These are phyloP conservation scores for Paxillus involutus DNA, from an alignment of 768 basidiomycete genomes.

Conservation along the genomic window DNA sequence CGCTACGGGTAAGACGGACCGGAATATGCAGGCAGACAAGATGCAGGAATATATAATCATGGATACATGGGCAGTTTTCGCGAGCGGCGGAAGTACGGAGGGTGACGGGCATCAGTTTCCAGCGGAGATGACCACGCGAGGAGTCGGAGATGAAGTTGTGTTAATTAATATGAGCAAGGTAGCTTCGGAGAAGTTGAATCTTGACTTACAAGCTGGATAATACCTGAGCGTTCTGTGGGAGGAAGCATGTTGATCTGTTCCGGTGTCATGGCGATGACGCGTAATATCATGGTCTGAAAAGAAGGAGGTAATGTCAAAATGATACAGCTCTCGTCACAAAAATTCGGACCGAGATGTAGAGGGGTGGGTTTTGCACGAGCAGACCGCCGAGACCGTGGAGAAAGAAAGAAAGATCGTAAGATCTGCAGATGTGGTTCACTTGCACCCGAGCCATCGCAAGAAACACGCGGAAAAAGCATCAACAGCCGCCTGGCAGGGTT, in stretches of 20 bases:
- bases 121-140: slow-evolving; percentile 18
- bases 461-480: slow-evolving; percentile 3
- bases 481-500: too few species aligned
- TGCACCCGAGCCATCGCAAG: slow-evolving; percentile 1
- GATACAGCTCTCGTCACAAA: not conserved
- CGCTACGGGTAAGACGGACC: slow-evolving; percentile 21
- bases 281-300: slow-evolving; percentile 67
- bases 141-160: not conserved
- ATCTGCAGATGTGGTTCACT: not conserved
- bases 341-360: not conserved
- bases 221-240: slow-evolving; percentile 68
- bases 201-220: slow-evolving; percentile 76
- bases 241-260: slow-evolving; percentile 81
- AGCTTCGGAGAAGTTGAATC: slow-evolving; percentile 1
- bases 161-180: slow-evolving; percentile 6
- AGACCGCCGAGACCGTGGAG: not conserved
- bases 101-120: slow-evolving; percentile 25
- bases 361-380: not conserved
- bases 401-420: not conserved
- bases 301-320: slow-evolving; percentile 9
- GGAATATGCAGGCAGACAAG: slow-evolving; percentile 7
- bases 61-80: slow-evolving; percentile 3
- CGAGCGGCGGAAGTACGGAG: slow-evolving; percentile 14
- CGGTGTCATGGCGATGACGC: slow-evolving; percentile 77
- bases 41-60: slow-evolving; percentile 10